Conservation (phyloP, 306 rosid species). For the Sphenostylis stenocarpa region DNA sequence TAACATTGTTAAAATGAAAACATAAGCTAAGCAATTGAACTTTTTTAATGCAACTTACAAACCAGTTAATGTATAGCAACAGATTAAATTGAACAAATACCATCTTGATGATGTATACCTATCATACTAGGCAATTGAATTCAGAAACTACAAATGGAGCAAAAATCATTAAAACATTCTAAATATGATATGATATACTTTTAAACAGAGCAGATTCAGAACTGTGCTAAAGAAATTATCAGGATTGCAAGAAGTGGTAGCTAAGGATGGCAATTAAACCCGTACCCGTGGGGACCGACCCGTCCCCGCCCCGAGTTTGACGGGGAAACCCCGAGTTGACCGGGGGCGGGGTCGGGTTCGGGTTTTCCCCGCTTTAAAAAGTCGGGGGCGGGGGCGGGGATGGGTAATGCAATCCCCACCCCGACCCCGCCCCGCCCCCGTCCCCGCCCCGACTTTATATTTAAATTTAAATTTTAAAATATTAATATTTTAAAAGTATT, state of each 20-base stretch:
- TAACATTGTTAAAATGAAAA: constrained; percentile 12
- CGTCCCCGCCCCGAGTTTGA: no score
- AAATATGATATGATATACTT: neutral
- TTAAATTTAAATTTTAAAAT: no score
- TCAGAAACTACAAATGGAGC: constrained; percentile 6
- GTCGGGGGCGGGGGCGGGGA: no score
- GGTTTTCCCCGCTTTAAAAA: no score
- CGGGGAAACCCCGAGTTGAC: no score
- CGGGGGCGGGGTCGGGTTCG: no score
- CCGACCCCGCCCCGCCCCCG: no score
- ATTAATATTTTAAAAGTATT: no score
- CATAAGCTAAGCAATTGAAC: constrained; percentile 3
- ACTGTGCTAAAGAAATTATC: constrained; percentile 2
- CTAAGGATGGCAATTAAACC: no score
- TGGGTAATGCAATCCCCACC: no score
- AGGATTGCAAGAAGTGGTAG: neutral
- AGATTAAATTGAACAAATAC: neutral
- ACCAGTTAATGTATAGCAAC: neutral
- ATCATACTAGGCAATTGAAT: constrained; percentile 10
- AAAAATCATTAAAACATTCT: constrained; percentile 22
- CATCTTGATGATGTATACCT: neutral
- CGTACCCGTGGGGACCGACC: no score
- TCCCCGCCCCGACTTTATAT: no score
- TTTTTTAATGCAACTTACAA: neutral
- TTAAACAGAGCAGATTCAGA: neutral